A percentile compares a stretch with the other conserved stretches of the same genome.
phyloP scores from a whole-genome alignment of 2,329 filamentous ascomycete genomes.

The Cephalotrichum gorgonifer region DNA sequence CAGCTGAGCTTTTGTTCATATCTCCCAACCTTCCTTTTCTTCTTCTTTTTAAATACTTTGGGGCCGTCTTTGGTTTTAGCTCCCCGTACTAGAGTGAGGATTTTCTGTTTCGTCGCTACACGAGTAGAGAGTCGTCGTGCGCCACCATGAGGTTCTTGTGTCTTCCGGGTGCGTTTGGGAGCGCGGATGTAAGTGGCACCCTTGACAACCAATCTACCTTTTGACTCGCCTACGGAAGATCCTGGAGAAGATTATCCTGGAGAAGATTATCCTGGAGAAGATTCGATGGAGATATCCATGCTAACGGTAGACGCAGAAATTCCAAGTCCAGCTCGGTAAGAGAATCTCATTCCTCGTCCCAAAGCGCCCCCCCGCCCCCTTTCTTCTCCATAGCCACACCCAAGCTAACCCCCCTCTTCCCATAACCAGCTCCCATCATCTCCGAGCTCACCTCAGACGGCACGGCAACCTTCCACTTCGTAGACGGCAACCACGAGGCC shows the following conservation, averaged over 20 bases:
- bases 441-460: conserved; percentile 34
- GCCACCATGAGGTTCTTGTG: conserved; percentile 44
- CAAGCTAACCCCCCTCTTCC: too few relatives aligned
- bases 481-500: conserved; percentile 38
- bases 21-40: too few relatives aligned
- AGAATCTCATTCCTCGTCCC: background rate
- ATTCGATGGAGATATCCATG: background rate
- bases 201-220: background rate
- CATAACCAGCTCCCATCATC: conserved; percentile 34
- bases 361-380: background rate
- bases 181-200: conserved; percentile 33
- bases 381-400: conserved; percentile 12
- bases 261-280: too few relatives aligned
- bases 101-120: background rate
- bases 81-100: too few relatives aligned
- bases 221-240: too few relatives aligned
- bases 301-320: conserved; percentile 30
- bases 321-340: conserved; percentile 41
- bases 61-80: too few relatives aligned
- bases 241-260: too few relatives aligned
- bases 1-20: too few relatives aligned
- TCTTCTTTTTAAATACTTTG: too few relatives aligned
- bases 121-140: too few relatives aligned
- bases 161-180: conserved; percentile 47
- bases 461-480: conserved; percentile 38